phyloP scores from a whole-genome alignment of 345 rosid species.

The Corchorus capsularis region DNA sequence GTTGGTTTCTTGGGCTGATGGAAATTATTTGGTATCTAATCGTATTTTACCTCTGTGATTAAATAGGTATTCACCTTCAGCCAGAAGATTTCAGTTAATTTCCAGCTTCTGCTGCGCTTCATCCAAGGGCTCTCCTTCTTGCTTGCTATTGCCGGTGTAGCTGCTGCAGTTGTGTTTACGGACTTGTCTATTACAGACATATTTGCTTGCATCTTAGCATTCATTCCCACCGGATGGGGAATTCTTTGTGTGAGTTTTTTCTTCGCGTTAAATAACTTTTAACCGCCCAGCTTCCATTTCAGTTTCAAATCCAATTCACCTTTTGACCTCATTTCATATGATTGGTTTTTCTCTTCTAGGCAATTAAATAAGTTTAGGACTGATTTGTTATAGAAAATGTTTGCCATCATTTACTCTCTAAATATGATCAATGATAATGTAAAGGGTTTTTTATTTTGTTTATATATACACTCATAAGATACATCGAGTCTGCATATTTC shows the following conservation, averaged over 20 bases:
- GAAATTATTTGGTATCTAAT: not conserved
- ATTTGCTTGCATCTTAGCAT: constrained; percentile 82
- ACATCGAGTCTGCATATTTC: not conserved
- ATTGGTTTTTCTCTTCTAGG: not conserved
- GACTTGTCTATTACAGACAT: constrained; percentile 54
- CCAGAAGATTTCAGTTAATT: constrained; percentile 92
- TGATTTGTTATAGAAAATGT: not conserved
- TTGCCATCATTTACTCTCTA: not conserved
- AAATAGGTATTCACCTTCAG: constrained; percentile 92
- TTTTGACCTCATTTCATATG: not conserved
- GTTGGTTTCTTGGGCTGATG: not conserved
- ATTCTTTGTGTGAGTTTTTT: constrained; percentile 72
- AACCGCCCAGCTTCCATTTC: no score
- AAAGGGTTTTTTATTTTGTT: no score
- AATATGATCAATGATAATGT: no score
- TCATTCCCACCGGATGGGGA: constrained; percentile 96
- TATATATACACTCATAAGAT: no score
- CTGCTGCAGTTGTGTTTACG: constrained; percentile 59
- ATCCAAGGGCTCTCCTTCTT: constrained; percentile 79
- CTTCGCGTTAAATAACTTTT: not conserved
- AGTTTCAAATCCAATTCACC: not conserved
- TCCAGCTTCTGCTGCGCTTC: constrained; percentile 88
- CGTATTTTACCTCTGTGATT: not conserved
- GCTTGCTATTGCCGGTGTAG: constrained; percentile 74
- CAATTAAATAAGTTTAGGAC: not conserved